Conservation (phyloP, 345 rosid species). For the Citrus inodora region DNA sequence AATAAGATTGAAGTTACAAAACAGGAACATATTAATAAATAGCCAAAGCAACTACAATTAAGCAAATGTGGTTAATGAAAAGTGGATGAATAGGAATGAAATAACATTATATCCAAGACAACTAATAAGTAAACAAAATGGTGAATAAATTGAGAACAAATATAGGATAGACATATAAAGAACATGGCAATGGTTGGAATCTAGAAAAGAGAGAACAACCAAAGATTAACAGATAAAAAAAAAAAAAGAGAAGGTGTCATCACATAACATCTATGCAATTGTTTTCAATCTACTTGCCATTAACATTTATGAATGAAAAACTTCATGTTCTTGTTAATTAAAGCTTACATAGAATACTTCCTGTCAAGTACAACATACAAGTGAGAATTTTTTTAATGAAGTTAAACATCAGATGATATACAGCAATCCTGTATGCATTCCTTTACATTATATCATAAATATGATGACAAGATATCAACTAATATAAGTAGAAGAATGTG, state of each 20-base stretch:
- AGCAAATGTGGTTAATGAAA: background rate
- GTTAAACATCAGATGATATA: background rate
- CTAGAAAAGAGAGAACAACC: background rate
- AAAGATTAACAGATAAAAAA: background rate
- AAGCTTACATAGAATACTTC: background rate
- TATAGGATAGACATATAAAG: background rate
- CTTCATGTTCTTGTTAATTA: background rate
- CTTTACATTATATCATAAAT: background rate
- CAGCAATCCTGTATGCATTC: background rate
- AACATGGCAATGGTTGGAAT: background rate
- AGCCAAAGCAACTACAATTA: background rate
- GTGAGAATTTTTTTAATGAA: background rate
- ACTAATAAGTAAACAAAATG: background rate
- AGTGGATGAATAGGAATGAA: background rate
- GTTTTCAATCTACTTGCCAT: background rate
- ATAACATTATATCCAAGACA: background rate
- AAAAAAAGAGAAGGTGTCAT: background rate
- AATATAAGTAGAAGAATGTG: background rate
- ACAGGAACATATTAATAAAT: background rate
- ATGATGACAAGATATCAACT: background rate
- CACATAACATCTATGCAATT: background rate
- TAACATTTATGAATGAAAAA: background rate
- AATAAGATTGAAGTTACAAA: conserved; percentile 4
- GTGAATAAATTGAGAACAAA: background rate
- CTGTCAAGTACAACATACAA: background rate